Conservation (phyloP, 2,329 filamentous ascomycete genomes). For the Trichophyton verrucosum region DNA sequence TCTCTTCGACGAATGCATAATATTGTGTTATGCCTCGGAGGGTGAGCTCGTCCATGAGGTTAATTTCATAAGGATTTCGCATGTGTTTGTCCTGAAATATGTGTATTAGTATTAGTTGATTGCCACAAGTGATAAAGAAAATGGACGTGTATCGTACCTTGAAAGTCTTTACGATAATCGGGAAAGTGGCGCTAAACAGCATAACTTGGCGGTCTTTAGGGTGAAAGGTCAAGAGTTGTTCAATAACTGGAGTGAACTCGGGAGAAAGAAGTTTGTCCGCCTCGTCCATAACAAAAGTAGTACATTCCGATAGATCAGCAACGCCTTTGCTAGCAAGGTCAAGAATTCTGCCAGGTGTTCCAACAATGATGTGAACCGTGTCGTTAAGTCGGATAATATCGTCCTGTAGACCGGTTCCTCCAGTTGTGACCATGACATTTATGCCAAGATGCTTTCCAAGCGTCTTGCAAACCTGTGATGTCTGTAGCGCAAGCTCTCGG, state of each 20-base stretch:
- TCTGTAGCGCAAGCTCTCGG: constrained; percentile 92
- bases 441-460: constrained; percentile 92
- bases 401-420: constrained; percentile 86
- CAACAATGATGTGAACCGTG: constrained; percentile 92
- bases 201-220: constrained; percentile 97
- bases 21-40: constrained; percentile 97
- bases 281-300: constrained; percentile 99
- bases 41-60: constrained; percentile 97
- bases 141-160: constrained; percentile 37
- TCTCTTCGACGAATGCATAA: constrained; percentile 98
- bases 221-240: constrained; percentile 88
- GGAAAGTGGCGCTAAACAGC: constrained; percentile 98
- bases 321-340: constrained; percentile 94
- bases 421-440: constrained; percentile 99
- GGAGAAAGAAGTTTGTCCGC: constrained; percentile 94
- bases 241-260: constrained; percentile 95
- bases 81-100: constrained; percentile 74
- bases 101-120: not conserved
- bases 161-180: constrained; percentile 91
- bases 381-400: constrained; percentile 93
- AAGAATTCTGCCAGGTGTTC: constrained; percentile 89
- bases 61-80: constrained; percentile 92
- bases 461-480: constrained; percentile 97
- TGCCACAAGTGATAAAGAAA: not conserved
- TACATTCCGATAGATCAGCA: constrained; percentile 87